Evolutionary conservation across 116 monocot genomes (phyloP).

Genomic region (Zostera marina): DNA sequence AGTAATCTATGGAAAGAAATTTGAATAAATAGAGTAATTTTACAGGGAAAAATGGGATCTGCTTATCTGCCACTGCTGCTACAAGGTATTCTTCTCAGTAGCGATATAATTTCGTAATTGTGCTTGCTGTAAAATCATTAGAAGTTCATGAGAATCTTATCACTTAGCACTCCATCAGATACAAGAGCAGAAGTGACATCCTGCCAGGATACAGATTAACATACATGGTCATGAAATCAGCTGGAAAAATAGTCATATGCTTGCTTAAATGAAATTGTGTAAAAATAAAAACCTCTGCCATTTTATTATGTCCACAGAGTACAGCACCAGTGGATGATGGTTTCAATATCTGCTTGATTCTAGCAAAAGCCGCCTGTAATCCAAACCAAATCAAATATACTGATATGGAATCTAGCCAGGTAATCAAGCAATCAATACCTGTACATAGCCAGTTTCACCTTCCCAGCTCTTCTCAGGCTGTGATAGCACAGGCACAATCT

Average conservation of each 20-base stretch:
- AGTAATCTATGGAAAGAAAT: too few relatives aligned
- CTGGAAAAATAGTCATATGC: neutral
- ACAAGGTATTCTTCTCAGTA: too few relatives aligned
- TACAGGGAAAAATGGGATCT: too few relatives aligned
- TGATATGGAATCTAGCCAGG: neutral
- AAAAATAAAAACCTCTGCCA: constrained; percentile 59
- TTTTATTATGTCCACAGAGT: constrained; percentile 81
- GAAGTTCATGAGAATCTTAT: constrained; percentile 34
- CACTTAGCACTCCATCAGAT: constrained; percentile 29
- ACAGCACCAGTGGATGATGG: constrained; percentile 77
- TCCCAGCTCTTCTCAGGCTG: constrained; percentile 67
- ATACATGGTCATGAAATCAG: neutral
- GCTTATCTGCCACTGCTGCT: too few relatives aligned
- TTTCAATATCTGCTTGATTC: constrained; percentile 44
- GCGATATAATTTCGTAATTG: neutral
- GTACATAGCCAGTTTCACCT: constrained; percentile 78
- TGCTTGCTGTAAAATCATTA: neutral
- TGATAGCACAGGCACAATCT: constrained; percentile 77
- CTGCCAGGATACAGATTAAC: constrained; percentile 7
- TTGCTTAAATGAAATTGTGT: too few relatives aligned
- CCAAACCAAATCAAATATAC: neutral
- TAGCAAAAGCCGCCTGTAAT: constrained; percentile 59
- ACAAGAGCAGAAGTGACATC: constrained; percentile 30
- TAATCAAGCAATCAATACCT: constrained; percentile 46
- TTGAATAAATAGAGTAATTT: too few relatives aligned